phyloP scores from a whole-genome alignment of 2,329 filamentous ascomycete genomes.

The Phialemoniopsis sp. region DNA sequence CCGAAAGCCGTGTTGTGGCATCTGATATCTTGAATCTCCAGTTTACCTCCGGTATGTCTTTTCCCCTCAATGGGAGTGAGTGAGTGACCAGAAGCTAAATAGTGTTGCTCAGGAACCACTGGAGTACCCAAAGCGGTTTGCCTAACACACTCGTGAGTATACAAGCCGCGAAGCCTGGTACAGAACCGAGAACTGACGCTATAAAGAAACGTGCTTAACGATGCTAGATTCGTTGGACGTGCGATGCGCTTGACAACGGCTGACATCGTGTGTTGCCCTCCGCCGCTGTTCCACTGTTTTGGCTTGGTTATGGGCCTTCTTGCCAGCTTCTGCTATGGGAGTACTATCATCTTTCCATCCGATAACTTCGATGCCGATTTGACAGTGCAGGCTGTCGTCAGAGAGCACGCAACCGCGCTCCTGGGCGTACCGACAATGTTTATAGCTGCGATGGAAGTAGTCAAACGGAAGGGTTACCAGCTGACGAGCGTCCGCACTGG shows the following conservation, averaged over 20 bases:
- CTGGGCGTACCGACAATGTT: slow-evolving; percentile 87
- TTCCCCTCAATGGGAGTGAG: no score
- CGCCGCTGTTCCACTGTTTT: slow-evolving; percentile 83
- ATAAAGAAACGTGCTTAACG: slow-evolving; percentile 56
- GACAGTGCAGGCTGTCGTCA: slow-evolving; percentile 61
- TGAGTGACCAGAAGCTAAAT: no score
- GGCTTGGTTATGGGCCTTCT: slow-evolving; percentile 74
- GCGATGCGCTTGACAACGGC: slow-evolving; percentile 63
- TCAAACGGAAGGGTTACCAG: slow-evolving; percentile 30
- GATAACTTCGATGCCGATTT: slow-evolving; percentile 68
- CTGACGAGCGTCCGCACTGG: slow-evolving; percentile 60
- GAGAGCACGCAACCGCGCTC: slow-evolving; percentile 67
- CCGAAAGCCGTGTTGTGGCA: slow-evolving; percentile 52
- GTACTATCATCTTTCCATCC: slow-evolving; percentile 71
- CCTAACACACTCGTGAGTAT: slow-evolving; percentile 62
- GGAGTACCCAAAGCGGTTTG: slow-evolving; percentile 71
- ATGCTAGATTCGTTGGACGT: slow-evolving; percentile 68
- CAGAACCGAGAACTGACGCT: slow-evolving; percentile 2
- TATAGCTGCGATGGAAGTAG: slow-evolving; percentile 54
- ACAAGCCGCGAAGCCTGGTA: background rate
- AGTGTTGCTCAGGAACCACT: no score
- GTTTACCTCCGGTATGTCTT: slow-evolving; percentile 72
- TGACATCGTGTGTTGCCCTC: slow-evolving; percentile 75
- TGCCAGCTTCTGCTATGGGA: slow-evolving; percentile 68
- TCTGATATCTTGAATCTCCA: slow-evolving; percentile 71